Evolutionary conservation across 1,139 yeast species (phyloP).

Genomic region (Debaryomycetaceae sp.): DNA sequence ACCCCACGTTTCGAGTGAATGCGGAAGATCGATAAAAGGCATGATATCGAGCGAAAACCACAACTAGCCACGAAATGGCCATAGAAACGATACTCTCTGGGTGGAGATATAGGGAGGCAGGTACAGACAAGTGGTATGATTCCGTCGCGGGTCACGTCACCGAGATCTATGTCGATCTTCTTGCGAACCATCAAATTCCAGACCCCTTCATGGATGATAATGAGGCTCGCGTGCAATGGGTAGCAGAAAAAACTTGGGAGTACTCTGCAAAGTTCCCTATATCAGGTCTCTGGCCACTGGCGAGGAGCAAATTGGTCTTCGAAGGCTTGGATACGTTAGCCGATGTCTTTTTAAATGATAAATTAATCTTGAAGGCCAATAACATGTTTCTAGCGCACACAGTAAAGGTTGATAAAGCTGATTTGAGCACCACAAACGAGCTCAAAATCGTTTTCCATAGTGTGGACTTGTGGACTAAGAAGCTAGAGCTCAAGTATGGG

Average conservation of each 20-base stretch:
- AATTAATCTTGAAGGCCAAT: conserved; percentile 23
- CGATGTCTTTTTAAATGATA: conserved; percentile 30
- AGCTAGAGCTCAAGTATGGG: conserved; percentile 19
- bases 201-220: conserved; percentile 42
- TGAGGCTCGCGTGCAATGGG: conserved; percentile 43
- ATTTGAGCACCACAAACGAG: conserved; percentile 12
- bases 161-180: conserved; percentile 38
- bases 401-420: conserved; percentile 12
- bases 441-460: conserved; percentile 20
- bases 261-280: conserved; percentile 19
- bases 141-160: conserved; percentile 12
- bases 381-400: conserved; percentile 34
- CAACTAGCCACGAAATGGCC: not conserved
- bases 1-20: no score
- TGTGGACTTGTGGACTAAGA: conserved; percentile 17
- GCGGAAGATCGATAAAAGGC: no score
- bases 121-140: conserved; percentile 7
- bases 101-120: conserved; percentile 7
- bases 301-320: conserved; percentile 26
- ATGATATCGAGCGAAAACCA: not conserved
- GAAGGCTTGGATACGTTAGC: conserved; percentile 46
- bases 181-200: conserved; percentile 30
- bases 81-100: conserved; percentile 1
- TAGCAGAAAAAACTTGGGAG: conserved; percentile 41
- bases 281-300: no score